phyloP scores from a whole-genome alignment of 192 early-diverging fungal species.

The Piromyces sp. region DNA sequence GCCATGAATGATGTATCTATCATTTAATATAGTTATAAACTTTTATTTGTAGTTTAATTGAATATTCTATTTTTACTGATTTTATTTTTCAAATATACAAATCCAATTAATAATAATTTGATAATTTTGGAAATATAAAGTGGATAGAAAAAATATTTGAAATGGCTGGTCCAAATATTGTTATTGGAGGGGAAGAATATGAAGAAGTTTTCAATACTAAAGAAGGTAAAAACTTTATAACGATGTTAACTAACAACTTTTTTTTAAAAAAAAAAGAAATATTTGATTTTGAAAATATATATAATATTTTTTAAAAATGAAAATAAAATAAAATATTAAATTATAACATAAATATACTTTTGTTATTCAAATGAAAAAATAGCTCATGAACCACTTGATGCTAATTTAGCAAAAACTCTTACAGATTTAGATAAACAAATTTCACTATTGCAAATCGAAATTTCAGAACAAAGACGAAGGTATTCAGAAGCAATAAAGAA shows the following conservation, averaged over 20 bases:
- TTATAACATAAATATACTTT: too few species aligned
- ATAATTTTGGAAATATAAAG: neutral
- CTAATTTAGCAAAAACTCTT: neutral
- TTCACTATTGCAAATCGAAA: neutral
- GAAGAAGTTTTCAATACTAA: neutral
- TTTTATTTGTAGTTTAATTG: too few species aligned
- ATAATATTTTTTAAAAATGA: too few species aligned
- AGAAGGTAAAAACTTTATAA: neutral
- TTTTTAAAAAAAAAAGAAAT: too few species aligned
- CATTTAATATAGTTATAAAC: neutral
- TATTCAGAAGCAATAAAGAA: neutral
- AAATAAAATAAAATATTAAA: too few species aligned
- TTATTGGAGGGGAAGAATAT: neutral
- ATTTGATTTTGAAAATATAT: too few species aligned
- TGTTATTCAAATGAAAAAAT: too few species aligned
- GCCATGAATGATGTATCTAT: neutral
- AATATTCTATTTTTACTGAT: too few species aligned
- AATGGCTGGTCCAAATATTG: neutral
- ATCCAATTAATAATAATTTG: too few species aligned
- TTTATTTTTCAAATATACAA: too few species aligned
- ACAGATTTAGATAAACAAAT: neutral
- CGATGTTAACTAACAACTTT: too few species aligned
- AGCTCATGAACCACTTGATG: neutral
- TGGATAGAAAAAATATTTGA: neutral
- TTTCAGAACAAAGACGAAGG: neutral